A percentile compares a stretch with the other conserved stretches of the same genome.
These are phyloP conservation scores for Penicillium sclerotiorum DNA, from an alignment of 2,329 filamentous ascomycete genomes.

Conservation along the genomic window DNA sequence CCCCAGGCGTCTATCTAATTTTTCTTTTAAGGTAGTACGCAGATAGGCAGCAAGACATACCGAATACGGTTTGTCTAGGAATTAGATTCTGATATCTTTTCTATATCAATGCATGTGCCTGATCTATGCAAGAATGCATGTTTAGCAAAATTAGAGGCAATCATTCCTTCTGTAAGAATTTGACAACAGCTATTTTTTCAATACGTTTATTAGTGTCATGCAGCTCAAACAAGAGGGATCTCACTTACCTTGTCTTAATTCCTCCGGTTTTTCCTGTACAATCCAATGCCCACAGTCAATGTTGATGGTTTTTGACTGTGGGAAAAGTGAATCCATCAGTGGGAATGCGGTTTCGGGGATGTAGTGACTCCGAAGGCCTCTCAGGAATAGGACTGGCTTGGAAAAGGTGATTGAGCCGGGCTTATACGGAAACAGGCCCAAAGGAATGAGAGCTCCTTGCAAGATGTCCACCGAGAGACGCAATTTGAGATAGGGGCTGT, in stretches of 20 bases:
- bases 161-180: background rate
- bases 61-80: no score
- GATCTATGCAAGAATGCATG: no score
- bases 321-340: constrained; percentile 32
- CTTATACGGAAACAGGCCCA: constrained; percentile 11
- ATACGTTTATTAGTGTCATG: no score
- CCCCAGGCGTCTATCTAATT: no score
- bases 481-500: constrained; percentile 2
- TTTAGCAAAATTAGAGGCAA: no score
- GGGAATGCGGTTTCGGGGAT: constrained; percentile 58
- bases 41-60: no score
- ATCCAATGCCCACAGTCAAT: constrained; percentile 40
- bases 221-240: no score
- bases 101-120: no score
- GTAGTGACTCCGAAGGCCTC: constrained; percentile 22
- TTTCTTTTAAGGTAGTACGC: no score
- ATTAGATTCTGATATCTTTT: no score
- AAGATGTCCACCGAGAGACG: constrained; percentile 12
- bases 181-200: background rate
- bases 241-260: constrained; percentile 24
- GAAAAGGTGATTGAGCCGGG: constrained; percentile 48
- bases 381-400: constrained; percentile 21
- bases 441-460: constrained; percentile 5
- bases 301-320: constrained; percentile 29
- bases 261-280: constrained; percentile 35